phyloP scores from a whole-genome alignment of 2,329 filamentous ascomycete species.

The Claviceps spartinae region DNA sequence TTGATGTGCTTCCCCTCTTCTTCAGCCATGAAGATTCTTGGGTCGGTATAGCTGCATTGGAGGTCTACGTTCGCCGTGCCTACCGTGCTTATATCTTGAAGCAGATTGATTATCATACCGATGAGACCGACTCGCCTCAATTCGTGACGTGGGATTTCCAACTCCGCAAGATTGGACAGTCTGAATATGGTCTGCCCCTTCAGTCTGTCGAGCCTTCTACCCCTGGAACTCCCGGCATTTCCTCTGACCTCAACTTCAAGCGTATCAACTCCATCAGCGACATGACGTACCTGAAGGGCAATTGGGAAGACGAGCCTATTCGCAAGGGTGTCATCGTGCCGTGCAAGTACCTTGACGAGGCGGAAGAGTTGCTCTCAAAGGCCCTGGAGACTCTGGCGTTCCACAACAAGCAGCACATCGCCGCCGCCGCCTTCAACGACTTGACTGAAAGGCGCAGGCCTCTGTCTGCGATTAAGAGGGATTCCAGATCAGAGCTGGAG shows the following conservation, averaged over 20 bases:
- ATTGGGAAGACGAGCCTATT: slow-evolving; percentile 60
- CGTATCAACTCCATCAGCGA: slow-evolving; percentile 92
- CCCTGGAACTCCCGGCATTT: slow-evolving; percentile 57
- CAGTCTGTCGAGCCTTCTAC: slow-evolving; percentile 72
- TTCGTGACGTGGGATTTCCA: slow-evolving; percentile 94
- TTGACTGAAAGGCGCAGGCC: slow-evolving; percentile 60
- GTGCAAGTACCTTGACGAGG: slow-evolving; percentile 86
- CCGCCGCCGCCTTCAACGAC: slow-evolving; percentile 52
- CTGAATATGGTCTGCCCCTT: slow-evolving; percentile 73
- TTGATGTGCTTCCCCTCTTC: slow-evolving; percentile 89
- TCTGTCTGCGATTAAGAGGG: slow-evolving; percentile 13
- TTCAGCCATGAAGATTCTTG: slow-evolving; percentile 89
- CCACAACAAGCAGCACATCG: slow-evolving; percentile 34
- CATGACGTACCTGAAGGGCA: slow-evolving; percentile 73
- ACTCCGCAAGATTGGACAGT: slow-evolving; percentile 81
- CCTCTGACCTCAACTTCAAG: slow-evolving; percentile 48
- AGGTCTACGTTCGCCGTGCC: slow-evolving; percentile 90
- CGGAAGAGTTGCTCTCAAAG: slow-evolving; percentile 71
- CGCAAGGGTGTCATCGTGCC: slow-evolving; percentile 92
- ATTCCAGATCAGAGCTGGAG: slow-evolving; percentile 48
- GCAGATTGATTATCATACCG: slow-evolving; percentile 77
- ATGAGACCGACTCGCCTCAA: slow-evolving; percentile 51
- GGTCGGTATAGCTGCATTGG: slow-evolving; percentile 84
- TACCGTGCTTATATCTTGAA: slow-evolving; percentile 94
- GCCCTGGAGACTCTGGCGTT: slow-evolving; percentile 72